Evolutionary conservation across 2,329 filamentous ascomycete genomes (phyloP).

Genomic region (Hypoxylon sp.): DNA sequence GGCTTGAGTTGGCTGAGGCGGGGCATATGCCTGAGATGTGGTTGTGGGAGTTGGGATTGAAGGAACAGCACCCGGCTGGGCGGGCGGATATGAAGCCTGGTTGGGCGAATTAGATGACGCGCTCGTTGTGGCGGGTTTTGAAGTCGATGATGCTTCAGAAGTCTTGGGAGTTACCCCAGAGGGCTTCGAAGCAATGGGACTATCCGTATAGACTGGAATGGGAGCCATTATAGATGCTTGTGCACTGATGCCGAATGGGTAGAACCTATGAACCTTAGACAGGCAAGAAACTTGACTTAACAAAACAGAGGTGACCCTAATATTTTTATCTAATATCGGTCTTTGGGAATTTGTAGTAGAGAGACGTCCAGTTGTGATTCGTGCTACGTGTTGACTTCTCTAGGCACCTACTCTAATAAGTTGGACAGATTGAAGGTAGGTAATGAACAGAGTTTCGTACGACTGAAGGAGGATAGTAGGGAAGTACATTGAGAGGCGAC

Average conservation of each 20-base stretch:
- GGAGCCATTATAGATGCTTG: conserved; percentile 60
- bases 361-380: neutral
- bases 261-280: too few relatives aligned
- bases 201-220: conserved; percentile 66
- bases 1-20: conserved; percentile 52
- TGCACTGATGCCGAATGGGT: neutral
- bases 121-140: conserved; percentile 47
- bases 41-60: conserved; percentile 57
- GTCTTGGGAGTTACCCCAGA: conserved; percentile 48
- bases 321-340: too few relatives aligned
- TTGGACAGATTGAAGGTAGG: neutral
- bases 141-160: conserved; percentile 33
- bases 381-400: conserved; percentile 9
- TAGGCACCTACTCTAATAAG: conserved; percentile 17
- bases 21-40: conserved; percentile 46
- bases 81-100: conserved; percentile 50
- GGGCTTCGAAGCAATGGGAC: conserved; percentile 66
- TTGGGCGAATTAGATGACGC: conserved; percentile 38
- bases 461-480: neutral
- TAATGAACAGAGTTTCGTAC: conserved; percentile 3
- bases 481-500: conserved; percentile 23
- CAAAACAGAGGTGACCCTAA: too few relatives aligned
- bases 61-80: conserved; percentile 58
- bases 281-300: neutral
- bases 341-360: too few relatives aligned